phyloP scores from a whole-genome alignment of 495 filamentous ascomycete genomes.

The Friedmanniomyces endolithicus region DNA sequence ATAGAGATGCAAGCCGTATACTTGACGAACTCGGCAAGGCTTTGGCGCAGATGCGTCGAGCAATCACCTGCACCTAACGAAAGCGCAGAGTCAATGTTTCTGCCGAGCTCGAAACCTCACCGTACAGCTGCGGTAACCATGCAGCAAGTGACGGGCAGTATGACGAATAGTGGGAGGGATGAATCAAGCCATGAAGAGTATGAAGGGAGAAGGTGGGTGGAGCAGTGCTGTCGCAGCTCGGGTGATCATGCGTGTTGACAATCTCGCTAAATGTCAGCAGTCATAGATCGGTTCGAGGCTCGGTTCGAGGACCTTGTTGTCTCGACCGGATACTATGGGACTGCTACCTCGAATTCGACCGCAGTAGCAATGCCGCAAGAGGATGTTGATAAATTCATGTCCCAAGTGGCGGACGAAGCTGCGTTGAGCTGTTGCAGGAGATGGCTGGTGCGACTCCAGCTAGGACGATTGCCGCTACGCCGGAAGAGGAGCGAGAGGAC shows the following conservation, averaged over 20 bases:
- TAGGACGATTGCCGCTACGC: constrained; percentile 23
- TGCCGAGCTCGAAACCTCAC: too few relatives aligned
- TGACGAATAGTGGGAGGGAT: constrained; percentile 54
- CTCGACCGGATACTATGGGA: constrained; percentile 70
- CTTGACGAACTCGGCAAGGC: too few relatives aligned
- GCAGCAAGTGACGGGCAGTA: constrained; percentile 49
- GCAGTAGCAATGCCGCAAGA: constrained; percentile 68
- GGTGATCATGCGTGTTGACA: not conserved
- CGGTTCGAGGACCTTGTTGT: constrained; percentile 81
- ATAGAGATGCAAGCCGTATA: too few relatives aligned
- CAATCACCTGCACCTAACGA: too few relatives aligned
- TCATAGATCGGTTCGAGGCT: constrained; percentile 67
- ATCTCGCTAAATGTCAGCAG: constrained; percentile 38
- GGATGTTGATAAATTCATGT: constrained; percentile 67
- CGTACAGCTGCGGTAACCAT: constrained; percentile 56
- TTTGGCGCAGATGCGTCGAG: too few relatives aligned
- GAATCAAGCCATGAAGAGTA: constrained; percentile 52
- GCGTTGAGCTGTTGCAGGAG: constrained; percentile 59
- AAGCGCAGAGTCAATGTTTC: too few relatives aligned
- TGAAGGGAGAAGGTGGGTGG: constrained; percentile 53
- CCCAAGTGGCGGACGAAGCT: constrained; percentile 70
- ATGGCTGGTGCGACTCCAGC: constrained; percentile 41
- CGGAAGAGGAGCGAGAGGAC: constrained; percentile 36
- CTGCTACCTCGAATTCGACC: constrained; percentile 61
- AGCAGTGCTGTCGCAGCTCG: not conserved